Base-by-base conservation (phyloP, 164 flowering plant species). In the Sextonia rubra region DNA sequence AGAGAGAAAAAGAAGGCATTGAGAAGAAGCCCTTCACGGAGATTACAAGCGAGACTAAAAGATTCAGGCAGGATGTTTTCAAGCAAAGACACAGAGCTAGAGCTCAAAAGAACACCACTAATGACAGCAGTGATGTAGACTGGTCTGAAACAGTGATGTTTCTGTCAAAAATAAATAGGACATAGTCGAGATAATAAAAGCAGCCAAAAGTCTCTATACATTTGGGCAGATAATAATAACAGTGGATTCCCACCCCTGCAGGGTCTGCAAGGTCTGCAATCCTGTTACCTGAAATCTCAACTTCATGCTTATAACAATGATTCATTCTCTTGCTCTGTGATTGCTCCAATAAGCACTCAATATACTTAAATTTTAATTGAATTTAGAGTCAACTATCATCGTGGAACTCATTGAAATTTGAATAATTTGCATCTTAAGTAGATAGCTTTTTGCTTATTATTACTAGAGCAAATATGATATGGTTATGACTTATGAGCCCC, bases 21-120 rank as follows among this genome's bases (percentile, higher is more conserved):
- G 88, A 83, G 81, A 78, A 72, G 77, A 80, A 80, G 70, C 93
- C 91, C 14, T 86, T 79, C 76, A 79, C 84, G 77, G 93, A 89
- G 71, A 77, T 89, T 68, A 74, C 84, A 69, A 82, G 64, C 12
- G 93, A 89, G 80, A 89, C 91, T 32, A 87, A 86, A 81, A 84
- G 80, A 72, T 86, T 89, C 80, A 83, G 89, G 75, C 93, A 89
- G 76, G 89, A 87, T 65, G 82, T 87, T 64, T 87, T 85, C 74
- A 89, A 86, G 80, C 83, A 87, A 77, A 85, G 88, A 76, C 85
- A 85, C 62, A 78, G 75, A 73, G 88, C 89, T 64, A 85, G 87
- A 77, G 83, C 78, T 71, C 79, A 75, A 30, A 67, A 70, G 56
- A 79, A 14, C 48, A 82, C 70, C 60, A 24, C 22, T 12, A 61